Evolutionary conservation across 805 yeast species (phyloP), one percentile per base, ranked within the genome.

Genomic region (Monosporozyma yasuniensis): DNA sequence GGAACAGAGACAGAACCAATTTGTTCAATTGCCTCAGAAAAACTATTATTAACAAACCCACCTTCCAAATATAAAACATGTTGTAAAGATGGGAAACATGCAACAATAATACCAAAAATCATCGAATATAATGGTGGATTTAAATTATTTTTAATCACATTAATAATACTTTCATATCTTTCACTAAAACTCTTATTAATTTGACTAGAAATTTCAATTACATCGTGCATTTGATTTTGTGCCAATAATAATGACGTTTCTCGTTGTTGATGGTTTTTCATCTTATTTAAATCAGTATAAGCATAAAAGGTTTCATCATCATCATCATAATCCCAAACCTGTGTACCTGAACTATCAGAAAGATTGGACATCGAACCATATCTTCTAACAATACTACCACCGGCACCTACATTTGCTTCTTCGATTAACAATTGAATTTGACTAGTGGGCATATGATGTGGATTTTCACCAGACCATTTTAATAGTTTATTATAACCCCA

Each of bases 61-160:
- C 74, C 64, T 30, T 76, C 70, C 51, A 72, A 75, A 61, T 80
- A 84, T 53, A 85, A 78, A 47, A 73, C 71, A 37, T 71, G 67
- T 58, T 82, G 84, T 18, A 85, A 56, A 4, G 67, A 66, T 6
- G 85, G 82, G 16, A 83, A 69, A 0, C 87, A 76, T 3, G 91
- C 93, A 49, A 85, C 84, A 21, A 84, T 48, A 14, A 85, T 77
- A 3, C 90, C 76, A 1, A 80, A 64, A 9, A 81, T 61, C 90
- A 85, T 85, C 7, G 95, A 82, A 67, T 82, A 85, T 50, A 85
- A 68, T n/a, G 93, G 95, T 14, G 95, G 93, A 60, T 85, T 85
- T 86, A 85, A 82, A 52, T 74, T 74, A 7, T 66, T 56, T 43
- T 68, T 60, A 28, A 78, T 56, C 38, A 57, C 61, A 8, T 48